Percentiles rank a stretch among this genome's conserved stretches.
Conservation (phyloP, 768 basidiomycete genomes). For the Xerocomellus chrysenteron region DNA sequence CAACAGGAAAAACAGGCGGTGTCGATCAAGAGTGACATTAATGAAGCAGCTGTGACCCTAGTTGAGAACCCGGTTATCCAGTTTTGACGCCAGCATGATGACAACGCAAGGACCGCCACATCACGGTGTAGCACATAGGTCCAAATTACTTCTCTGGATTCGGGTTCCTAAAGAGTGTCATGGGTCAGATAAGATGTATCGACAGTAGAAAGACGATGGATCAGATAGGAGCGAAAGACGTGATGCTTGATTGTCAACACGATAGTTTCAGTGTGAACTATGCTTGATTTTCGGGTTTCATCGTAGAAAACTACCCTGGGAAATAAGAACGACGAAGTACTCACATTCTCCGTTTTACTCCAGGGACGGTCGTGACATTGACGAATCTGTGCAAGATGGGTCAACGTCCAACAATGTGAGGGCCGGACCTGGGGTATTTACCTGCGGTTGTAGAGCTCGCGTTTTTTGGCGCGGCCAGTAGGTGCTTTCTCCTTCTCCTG, state of each 20-base stretch:
- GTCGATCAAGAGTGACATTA: no score
- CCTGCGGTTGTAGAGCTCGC: conserved; percentile 89
- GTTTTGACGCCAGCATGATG: neutral
- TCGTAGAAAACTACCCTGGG: conserved; percentile 23
- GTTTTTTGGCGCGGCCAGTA: conserved; percentile 94
- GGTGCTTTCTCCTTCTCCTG: conserved; percentile 98
- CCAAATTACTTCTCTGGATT: conserved; percentile 5
- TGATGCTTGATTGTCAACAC: conserved; percentile 86
- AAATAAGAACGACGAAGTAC: conserved; percentile 51
- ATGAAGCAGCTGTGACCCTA: neutral
- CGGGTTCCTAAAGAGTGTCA: conserved; percentile 14
- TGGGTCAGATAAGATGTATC: conserved; percentile 3
- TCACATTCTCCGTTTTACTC: conserved; percentile 94
- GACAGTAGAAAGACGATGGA: conserved; percentile 6
- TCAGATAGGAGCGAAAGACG: conserved; percentile 99
- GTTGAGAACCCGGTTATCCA: neutral
- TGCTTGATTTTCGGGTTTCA: conserved; percentile 54
- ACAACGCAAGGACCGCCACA: neutral
- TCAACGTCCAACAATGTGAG: neutral
- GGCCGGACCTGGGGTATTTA: conserved; percentile 37
- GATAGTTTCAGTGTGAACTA: conserved; percentile 95
- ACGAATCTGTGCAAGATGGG: conserved; percentile 60
- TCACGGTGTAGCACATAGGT: no score
- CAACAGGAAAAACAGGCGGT: no score
- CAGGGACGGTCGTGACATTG: conserved; percentile 83